Conservation (phyloP, 176 grass and related monocot genomes). For the Miscanthus lutarioriparius region DNA sequence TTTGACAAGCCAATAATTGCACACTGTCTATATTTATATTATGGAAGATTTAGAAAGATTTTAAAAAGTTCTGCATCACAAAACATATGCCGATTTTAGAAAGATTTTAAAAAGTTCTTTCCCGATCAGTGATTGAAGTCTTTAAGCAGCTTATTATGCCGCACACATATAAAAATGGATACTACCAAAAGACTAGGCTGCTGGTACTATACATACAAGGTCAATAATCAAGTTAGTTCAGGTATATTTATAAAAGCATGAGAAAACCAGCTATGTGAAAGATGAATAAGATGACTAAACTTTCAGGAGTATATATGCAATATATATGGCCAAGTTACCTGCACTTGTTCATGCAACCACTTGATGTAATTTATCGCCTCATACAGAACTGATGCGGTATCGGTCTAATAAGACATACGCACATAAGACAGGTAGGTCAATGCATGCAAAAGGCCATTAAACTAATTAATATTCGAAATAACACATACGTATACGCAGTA, state of each 20-base stretch:
- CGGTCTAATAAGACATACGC: conserved; percentile 52
- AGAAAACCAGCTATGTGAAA: background rate
- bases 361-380: conserved; percentile 94
- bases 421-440: background rate
- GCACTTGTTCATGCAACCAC: conserved; percentile 92
- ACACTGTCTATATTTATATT: background rate
- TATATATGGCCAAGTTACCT: conserved; percentile 34
- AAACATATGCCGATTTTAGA: background rate
- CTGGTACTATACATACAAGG: background rate
- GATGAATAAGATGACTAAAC: background rate
- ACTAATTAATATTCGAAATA: background rate
- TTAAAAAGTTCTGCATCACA: background rate
- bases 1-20: background rate
- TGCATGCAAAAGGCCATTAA: background rate
- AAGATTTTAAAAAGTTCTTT: background rate
- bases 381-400: conserved; percentile 86
- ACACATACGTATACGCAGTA: too few species aligned
- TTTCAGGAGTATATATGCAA: background rate
- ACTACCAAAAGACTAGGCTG: background rate
- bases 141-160: background rate
- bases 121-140: conserved; percentile 1
- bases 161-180: background rate
- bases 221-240: conserved; percentile 18
- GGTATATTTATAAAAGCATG: background rate
- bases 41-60: background rate